These are phyloP conservation scores for Alternaria dauci DNA, from an alignment of 2,329 filamentous ascomycete genomes.

Conservation along the genomic window DNA sequence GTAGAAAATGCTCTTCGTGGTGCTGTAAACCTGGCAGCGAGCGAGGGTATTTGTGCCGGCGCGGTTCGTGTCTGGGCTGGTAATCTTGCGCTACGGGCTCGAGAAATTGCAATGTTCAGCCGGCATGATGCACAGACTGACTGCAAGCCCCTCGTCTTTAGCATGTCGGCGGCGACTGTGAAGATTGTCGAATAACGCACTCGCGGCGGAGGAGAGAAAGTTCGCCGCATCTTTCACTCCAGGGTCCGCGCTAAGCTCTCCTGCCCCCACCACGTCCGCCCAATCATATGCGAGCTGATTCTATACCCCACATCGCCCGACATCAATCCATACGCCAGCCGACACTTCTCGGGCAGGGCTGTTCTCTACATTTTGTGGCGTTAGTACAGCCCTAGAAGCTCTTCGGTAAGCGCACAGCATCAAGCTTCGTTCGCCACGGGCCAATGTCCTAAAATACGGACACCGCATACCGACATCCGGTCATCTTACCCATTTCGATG, in stretches of 20 bases:
- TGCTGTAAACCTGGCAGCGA: constrained; percentile 17
- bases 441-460: neutral
- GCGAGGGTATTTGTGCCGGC: constrained; percentile 23
- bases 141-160: constrained; percentile 40
- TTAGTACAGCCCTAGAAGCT: neutral
- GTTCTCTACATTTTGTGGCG: neutral
- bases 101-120: constrained; percentile 37
- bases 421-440: neutral
- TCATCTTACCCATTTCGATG: neutral
- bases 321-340: neutral
- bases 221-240: constrained; percentile 38
- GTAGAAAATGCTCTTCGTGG: constrained; percentile 37
- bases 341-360: neutral
- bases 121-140: constrained; percentile 47
- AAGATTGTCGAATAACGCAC: constrained; percentile 12
- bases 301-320: neutral
- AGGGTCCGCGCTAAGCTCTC: constrained; percentile 32
- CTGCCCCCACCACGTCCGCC: constrained; percentile 9
- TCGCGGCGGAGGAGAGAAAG: constrained; percentile 32
- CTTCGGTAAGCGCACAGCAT: neutral
- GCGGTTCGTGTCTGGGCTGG: constrained; percentile 22
- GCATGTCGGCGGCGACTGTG: constrained; percentile 35
- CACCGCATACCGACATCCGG: neutral
- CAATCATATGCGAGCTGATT: constrained; percentile 32
- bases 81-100: constrained; percentile 37